phyloP scores from a whole-genome alignment of 306 rosid genomes.

The Cucurbita ficifolia region DNA sequence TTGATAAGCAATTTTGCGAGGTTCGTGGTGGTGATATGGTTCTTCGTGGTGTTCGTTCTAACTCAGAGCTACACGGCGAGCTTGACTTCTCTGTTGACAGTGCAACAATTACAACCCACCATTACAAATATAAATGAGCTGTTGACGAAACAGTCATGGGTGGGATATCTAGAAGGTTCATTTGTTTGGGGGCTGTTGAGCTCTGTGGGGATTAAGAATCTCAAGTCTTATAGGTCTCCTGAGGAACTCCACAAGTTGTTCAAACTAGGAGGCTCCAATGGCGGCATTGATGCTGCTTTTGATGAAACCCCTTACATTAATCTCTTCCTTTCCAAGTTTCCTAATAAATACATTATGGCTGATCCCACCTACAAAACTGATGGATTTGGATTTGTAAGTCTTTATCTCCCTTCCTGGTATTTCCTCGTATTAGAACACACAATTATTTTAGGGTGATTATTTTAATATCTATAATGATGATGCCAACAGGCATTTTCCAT shows the following conservation, averaged over 20 bases:
- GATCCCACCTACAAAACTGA: slow-evolving; percentile 30
- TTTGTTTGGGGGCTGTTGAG: slow-evolving; percentile 22
- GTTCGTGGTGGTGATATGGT: slow-evolving; percentile 47
- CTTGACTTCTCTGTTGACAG: slow-evolving; percentile 41
- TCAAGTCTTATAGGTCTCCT: slow-evolving; percentile 10
- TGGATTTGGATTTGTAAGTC: slow-evolving; percentile 59
- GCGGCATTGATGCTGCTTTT: slow-evolving; percentile 40
- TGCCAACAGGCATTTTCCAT: slow-evolving; percentile 21
- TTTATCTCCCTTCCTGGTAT: not conserved
- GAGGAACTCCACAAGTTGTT: slow-evolving; percentile 26
- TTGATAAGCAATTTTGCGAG: slow-evolving; percentile 40
- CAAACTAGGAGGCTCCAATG: slow-evolving; percentile 21
- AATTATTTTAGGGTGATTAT: too few relatives aligned
- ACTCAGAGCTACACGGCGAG: slow-evolving; percentile 62
- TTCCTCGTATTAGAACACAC: too few relatives aligned
- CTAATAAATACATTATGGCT: slow-evolving; percentile 33
- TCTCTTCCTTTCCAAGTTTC: slow-evolving; percentile 22
- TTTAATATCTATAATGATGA: not conserved
- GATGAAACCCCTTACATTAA: slow-evolving; percentile 38
- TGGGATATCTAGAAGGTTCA: slow-evolving; percentile 31
- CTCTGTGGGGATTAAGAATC: slow-evolving; percentile 17
- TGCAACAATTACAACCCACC: slow-evolving; percentile 35
- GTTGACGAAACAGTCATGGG: slow-evolving; percentile 13
- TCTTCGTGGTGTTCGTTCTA: slow-evolving; percentile 41
- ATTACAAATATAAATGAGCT: slow-evolving; percentile 25